Conservation (phyloP, 805 yeast genomes). For the Hanseniaspora lachancei region DNA sequence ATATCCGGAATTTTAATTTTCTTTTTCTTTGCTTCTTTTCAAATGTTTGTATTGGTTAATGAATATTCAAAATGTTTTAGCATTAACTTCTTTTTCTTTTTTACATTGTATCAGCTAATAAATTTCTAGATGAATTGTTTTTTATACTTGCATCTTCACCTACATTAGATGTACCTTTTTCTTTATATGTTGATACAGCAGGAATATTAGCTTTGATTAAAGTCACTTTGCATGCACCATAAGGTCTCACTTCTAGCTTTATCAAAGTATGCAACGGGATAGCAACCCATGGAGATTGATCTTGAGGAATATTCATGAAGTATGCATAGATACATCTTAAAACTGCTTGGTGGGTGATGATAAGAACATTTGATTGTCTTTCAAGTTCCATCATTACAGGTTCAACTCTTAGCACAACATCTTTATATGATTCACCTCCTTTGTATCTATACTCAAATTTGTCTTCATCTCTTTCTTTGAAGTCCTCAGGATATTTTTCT, state of each 20-base stretch:
- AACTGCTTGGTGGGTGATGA: constrained; percentile 96
- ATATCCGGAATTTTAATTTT: not conserved
- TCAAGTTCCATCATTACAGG: constrained; percentile 98
- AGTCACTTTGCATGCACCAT: constrained; percentile 64
- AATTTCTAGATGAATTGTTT: constrained; percentile 17
- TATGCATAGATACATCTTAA: constrained; percentile 92
- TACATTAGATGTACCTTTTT: constrained; percentile 61
- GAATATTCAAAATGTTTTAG: no score
- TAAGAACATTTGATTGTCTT: constrained; percentile 87
- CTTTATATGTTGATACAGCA: constrained; percentile 93
- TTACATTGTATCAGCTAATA: constrained; percentile 13
- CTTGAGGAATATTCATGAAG: constrained; percentile 97
- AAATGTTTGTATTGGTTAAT: no score
- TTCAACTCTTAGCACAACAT: constrained; percentile 84
- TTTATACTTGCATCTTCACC: constrained; percentile 27
- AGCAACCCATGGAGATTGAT: constrained; percentile 97
- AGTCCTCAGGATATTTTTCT: constrained; percentile 76
- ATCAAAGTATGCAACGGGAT: constrained; percentile 93
- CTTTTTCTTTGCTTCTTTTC: no score
- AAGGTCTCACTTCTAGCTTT: constrained; percentile 89
- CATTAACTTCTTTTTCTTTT: no score
- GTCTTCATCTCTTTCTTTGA: constrained; percentile 87
- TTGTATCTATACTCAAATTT: constrained; percentile 91
- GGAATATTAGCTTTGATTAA: constrained; percentile 92
- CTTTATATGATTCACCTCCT: constrained; percentile 95